Conservation (phyloP, 768 basidiomycete species). For the Mrakia blollopis region DNA sequence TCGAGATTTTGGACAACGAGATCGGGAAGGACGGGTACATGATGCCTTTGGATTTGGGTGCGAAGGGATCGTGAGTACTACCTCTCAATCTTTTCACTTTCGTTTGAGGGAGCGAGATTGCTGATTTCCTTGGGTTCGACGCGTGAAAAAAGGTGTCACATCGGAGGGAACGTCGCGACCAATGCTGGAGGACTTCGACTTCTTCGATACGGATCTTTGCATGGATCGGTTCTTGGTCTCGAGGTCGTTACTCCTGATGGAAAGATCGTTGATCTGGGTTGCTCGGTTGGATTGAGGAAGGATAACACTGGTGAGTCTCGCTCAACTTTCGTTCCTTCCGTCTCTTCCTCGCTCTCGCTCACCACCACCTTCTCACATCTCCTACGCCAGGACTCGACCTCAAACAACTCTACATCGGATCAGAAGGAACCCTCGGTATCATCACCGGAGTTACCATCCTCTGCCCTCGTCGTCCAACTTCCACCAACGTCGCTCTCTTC, state of each 20-base stretch:
- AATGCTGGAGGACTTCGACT: slow-evolving; percentile 96
- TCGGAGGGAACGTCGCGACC: slow-evolving; percentile 93
- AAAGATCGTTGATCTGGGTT: slow-evolving; percentile 78
- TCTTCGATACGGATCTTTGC: slow-evolving; percentile 87
- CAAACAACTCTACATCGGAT: slow-evolving; percentile 96
- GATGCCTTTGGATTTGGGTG: slow-evolving; percentile 92
- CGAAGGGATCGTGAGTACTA: slow-evolving; percentile 75
- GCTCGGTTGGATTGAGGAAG: slow-evolving; percentile 70
- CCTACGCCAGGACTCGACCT: slow-evolving; percentile 75
- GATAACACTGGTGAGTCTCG: slow-evolving; percentile 79
- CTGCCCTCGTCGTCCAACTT: slow-evolving; percentile 67
- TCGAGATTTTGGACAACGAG: slow-evolving; percentile 79
- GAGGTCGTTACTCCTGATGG: slow-evolving; percentile 95
- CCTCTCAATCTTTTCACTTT: not conserved
- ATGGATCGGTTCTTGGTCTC: slow-evolving; percentile 88
- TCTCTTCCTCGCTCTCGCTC: not conserved
- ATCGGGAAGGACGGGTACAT: slow-evolving; percentile 84
- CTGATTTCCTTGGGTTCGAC: not conserved
- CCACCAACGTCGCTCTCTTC: slow-evolving; percentile 86
- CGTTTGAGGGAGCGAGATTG: not conserved
- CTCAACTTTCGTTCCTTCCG: not conserved
- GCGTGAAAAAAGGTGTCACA: slow-evolving; percentile 79
- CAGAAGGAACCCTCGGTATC: slow-evolving; percentile 92
- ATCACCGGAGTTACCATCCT: slow-evolving; percentile 93
- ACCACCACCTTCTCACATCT: not conserved